Conservation (phyloP, 441 rosid genomes). For the Adansonia rubrostipa region DNA sequence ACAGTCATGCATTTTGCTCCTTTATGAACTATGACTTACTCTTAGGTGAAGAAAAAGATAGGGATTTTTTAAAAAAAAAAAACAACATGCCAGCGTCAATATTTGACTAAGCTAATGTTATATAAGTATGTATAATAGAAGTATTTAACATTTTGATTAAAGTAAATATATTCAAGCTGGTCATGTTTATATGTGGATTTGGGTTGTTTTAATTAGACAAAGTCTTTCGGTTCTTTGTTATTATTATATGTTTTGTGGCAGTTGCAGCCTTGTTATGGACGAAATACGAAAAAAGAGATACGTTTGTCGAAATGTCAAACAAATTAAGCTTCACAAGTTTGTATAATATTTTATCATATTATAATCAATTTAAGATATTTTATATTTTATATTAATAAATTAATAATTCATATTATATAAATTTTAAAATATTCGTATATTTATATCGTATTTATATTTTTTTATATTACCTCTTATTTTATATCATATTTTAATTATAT, state of each 20-base stretch:
- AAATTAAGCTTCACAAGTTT: background rate
- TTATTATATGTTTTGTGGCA: background rate
- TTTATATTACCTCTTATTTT: no score
- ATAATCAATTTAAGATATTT: no score
- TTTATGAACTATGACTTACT: conserved; percentile 16
- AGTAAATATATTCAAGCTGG: background rate
- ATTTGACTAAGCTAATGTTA: conserved; percentile 3
- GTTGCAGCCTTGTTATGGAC: background rate
- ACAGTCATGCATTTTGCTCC: conserved; percentile 1
- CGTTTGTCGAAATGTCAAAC: conserved; percentile 3
- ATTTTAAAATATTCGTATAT: no score
- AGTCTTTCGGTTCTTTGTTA: background rate
- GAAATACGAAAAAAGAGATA: background rate
- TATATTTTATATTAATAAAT: no score
- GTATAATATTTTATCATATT: no score
- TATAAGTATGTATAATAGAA: background rate
- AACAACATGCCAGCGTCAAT: background rate
- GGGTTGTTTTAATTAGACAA: background rate
- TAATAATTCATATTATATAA: no score
- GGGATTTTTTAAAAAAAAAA: background rate
- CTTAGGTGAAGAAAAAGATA: background rate
- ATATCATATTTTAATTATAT: no score
- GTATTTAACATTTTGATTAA: background rate
- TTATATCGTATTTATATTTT: no score
- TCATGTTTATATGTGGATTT: background rate